A percentile compares a stretch with the other conserved stretches of the same genome.
phyloP scores from a whole-genome alignment of 805 yeast genomes.

The Starmerella powellii region DNA sequence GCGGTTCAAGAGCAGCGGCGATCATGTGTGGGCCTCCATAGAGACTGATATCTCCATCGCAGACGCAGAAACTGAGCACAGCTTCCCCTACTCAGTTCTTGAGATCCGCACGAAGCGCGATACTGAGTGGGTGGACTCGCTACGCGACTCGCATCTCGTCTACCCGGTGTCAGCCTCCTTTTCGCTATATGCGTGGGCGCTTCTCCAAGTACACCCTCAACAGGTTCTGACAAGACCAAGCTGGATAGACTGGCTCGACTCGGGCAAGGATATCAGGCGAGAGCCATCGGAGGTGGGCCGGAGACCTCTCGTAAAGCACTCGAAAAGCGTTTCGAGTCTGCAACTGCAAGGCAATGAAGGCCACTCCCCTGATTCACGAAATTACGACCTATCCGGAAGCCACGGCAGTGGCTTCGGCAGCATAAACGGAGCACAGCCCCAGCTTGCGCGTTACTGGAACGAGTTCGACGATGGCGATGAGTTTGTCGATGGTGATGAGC shows the following conservation, averaged over 20 bases:
- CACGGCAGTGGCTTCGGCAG: neutral
- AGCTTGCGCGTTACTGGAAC: slow-evolving; percentile 43
- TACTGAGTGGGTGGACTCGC: slow-evolving; percentile 30
- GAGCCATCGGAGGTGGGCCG: slow-evolving; percentile 4
- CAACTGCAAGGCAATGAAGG: neutral
- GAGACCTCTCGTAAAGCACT: neutral
- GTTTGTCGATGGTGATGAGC: slow-evolving; percentile 25
- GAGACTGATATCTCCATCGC: slow-evolving; percentile 24
- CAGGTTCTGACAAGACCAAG: slow-evolving; percentile 29
- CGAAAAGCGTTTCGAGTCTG: slow-evolving; percentile 2
- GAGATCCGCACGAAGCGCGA: slow-evolving; percentile 36
- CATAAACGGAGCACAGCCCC: neutral
- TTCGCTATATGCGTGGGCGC: slow-evolving; percentile 30
- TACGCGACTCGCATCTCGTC: slow-evolving; percentile 39
- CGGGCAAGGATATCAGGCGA: slow-evolving; percentile 36
- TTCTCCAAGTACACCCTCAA: slow-evolving; percentile 27
- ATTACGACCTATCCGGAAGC: neutral
- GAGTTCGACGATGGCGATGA: slow-evolving; percentile 53
- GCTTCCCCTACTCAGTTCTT: slow-evolving; percentile 41
- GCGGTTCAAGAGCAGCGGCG: slow-evolving; percentile 15
- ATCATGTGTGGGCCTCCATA: slow-evolving; percentile 30
- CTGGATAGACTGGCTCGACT: slow-evolving; percentile 32
- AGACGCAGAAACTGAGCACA: neutral
- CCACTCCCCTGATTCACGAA: too few species aligned
- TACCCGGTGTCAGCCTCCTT: slow-evolving; percentile 35